A percentile compares a stretch with the other conserved stretches of the same genome.
Evolutionary conservation across 352 stramenopile genomes (phyloP).

Genomic region (Pythium coloratum): DNA sequence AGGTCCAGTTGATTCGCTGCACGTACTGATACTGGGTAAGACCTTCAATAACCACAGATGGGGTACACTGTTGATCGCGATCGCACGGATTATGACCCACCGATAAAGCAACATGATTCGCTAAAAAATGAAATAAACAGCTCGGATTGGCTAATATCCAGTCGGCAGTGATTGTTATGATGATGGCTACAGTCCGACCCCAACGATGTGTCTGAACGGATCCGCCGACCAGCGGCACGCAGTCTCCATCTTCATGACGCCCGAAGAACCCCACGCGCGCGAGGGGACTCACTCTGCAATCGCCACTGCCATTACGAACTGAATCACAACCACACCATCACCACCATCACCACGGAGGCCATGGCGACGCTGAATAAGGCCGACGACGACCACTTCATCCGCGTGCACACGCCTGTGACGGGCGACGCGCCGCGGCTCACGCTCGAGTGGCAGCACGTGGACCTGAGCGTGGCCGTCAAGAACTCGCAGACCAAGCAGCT

Average conservation of each 20-base stretch:
- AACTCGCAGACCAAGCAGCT: constrained; percentile 29
- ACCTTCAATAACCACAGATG: background rate
- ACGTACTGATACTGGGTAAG: background rate
- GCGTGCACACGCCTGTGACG: constrained; percentile 9
- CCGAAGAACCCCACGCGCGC: background rate
- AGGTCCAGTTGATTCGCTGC: background rate
- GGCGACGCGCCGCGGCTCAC: constrained; percentile 21
- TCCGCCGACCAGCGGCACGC: background rate
- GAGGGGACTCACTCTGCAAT: background rate
- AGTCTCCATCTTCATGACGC: background rate
- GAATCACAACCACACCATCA: too few relatives aligned
- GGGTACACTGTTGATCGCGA: background rate
- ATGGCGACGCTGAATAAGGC: background rate
- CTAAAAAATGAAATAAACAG: background rate
- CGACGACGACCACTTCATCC: constrained; percentile 20
- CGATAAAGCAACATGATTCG: background rate
- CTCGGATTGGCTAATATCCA: background rate
- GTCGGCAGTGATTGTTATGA: constrained; percentile 4
- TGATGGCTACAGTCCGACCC: constrained; percentile 8
- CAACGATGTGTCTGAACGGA: background rate
- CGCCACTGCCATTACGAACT: background rate
- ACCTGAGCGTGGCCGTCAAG: constrained; percentile 21
- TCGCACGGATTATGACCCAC: background rate
- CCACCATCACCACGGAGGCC: background rate
- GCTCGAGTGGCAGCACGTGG: constrained; percentile 29